Conservation (phyloP, 176 grass and related monocot genomes). For the Oropetium thomaeum region DNA sequence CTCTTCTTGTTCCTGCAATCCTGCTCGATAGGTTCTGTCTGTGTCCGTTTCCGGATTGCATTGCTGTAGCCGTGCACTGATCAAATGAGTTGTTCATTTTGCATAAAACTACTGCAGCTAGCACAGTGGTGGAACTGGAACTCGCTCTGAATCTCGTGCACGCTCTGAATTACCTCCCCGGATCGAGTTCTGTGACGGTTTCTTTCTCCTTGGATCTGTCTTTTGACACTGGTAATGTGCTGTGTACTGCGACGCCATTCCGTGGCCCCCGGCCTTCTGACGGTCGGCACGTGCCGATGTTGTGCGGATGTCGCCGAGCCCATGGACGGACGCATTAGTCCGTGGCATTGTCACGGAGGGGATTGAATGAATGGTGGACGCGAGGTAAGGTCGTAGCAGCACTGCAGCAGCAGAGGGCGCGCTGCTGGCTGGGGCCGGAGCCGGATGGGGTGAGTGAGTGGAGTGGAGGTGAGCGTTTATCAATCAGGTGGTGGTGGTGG, state of each 20-base stretch:
- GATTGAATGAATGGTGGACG: slow-evolving; percentile 8
- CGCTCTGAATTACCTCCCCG: not conserved
- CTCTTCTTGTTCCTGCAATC: not conserved
- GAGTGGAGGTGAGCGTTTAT: not conserved
- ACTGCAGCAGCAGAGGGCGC: too few relatives aligned
- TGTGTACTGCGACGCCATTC: not conserved
- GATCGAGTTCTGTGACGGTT: not conserved
- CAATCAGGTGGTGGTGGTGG: slow-evolving; percentile 1
- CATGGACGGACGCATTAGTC: slow-evolving; percentile 1
- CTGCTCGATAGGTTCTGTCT: not conserved
- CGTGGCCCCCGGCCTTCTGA: slow-evolving; percentile 24
- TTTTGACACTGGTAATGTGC: not conserved
- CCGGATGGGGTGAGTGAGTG: not conserved
- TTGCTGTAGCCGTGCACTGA: slow-evolving; percentile 29
- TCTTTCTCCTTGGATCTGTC: too few relatives aligned
- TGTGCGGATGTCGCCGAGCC: slow-evolving; percentile 35
- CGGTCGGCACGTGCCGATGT: slow-evolving; percentile 13
- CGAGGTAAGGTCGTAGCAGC: slow-evolving; percentile 12
- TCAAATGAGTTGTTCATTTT: slow-evolving; percentile 30
- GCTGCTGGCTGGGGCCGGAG: not conserved
- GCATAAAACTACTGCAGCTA: not conserved
- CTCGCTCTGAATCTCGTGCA: not conserved
- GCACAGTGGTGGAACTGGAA: not conserved
- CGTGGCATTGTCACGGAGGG: slow-evolving; percentile 4
- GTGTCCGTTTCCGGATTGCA: slow-evolving; percentile 12